Evolutionary conservation across 2,329 filamentous ascomycete genomes (phyloP).

Genomic region (Curvularia eragrostidis): DNA sequence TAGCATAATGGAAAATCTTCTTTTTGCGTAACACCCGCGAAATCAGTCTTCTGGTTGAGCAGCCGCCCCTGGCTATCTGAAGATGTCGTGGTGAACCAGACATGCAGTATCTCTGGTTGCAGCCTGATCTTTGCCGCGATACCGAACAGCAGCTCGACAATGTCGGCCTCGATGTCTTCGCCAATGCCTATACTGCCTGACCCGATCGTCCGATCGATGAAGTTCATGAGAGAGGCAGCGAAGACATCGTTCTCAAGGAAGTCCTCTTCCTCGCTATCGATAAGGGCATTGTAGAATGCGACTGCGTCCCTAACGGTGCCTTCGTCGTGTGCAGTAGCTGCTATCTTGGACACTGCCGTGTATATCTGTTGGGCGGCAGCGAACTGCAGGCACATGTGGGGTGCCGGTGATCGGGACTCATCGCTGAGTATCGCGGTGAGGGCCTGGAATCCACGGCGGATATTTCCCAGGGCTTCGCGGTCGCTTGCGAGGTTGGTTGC

Average conservation of each 20-base stretch:
- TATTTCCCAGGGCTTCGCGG: slow-evolving; percentile 57
- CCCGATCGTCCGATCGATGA: slow-evolving; percentile 80
- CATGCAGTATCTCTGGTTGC: slow-evolving; percentile 82
- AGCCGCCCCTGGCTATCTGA: slow-evolving; percentile 51
- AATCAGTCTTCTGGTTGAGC: slow-evolving; percentile 67
- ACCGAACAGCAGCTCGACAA: slow-evolving; percentile 93
- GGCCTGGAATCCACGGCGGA: slow-evolving; percentile 62
- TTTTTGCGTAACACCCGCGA: slow-evolving; percentile 82
- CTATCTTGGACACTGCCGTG: slow-evolving; percentile 86
- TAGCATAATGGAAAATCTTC: slow-evolving; percentile 97
- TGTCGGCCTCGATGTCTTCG: slow-evolving; percentile 81
- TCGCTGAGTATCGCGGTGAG: slow-evolving; percentile 77
- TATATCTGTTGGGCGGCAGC: slow-evolving; percentile 88
- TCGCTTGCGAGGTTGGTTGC: slow-evolving; percentile 60
- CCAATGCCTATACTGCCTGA: slow-evolving; percentile 75
- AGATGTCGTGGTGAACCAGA: slow-evolving; percentile 78
- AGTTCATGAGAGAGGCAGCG: slow-evolving; percentile 83
- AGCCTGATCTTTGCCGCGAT: slow-evolving; percentile 95
- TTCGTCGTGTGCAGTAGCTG: slow-evolving; percentile 82
- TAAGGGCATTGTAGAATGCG: slow-evolving; percentile 84
- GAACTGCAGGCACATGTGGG: slow-evolving; percentile 90
- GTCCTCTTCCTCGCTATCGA: slow-evolving; percentile 95
- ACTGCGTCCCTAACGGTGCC: slow-evolving; percentile 85
- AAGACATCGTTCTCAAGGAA: slow-evolving; percentile 89
- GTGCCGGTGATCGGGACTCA: slow-evolving; percentile 84